Conservation (phyloP, 345 rosid genomes). For the Pistacia integerrima region DNA sequence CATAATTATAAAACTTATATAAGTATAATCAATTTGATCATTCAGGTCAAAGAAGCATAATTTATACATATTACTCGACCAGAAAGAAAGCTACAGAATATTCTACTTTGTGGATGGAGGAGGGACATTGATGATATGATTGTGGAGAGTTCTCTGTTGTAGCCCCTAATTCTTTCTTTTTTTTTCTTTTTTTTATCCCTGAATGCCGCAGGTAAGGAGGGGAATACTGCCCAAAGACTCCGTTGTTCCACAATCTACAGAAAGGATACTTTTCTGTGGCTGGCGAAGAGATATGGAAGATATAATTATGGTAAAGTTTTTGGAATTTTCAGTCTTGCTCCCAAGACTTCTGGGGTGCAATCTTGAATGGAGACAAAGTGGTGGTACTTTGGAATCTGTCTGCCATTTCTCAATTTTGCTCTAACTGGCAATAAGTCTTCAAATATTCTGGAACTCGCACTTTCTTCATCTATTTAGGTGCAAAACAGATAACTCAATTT, state of each 20-base stretch:
- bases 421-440: conserved; percentile 21
- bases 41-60: conserved; percentile 72
- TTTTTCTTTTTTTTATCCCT: conserved; percentile 44
- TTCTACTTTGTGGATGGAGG: conserved; percentile 91
- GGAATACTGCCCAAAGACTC: conserved; percentile 66
- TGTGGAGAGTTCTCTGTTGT: conserved; percentile 65
- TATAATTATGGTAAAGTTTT: conserved; percentile 66
- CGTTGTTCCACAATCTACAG: conserved; percentile 50
- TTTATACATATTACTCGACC: conserved; percentile 52
- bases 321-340: conserved; percentile 31
- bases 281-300: conserved; percentile 90
- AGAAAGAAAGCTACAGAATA: conserved; percentile 76
- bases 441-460: conserved; percentile 10
- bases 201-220: conserved; percentile 70
- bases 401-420: conserved; percentile 14
- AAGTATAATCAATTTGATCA: conserved; percentile 51
- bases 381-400: conserved; percentile 25
- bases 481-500: neutral
- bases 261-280: conserved; percentile 76
- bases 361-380: conserved; percentile 23
- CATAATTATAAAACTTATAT: conserved; percentile 37
- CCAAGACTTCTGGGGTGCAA: conserved; percentile 29
- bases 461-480: neutral
- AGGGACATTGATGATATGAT: conserved; percentile 89
- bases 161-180: conserved; percentile 62